phyloP scores from a whole-genome alignment of 164 flowering plant species.

The Malania oleifera region DNA sequence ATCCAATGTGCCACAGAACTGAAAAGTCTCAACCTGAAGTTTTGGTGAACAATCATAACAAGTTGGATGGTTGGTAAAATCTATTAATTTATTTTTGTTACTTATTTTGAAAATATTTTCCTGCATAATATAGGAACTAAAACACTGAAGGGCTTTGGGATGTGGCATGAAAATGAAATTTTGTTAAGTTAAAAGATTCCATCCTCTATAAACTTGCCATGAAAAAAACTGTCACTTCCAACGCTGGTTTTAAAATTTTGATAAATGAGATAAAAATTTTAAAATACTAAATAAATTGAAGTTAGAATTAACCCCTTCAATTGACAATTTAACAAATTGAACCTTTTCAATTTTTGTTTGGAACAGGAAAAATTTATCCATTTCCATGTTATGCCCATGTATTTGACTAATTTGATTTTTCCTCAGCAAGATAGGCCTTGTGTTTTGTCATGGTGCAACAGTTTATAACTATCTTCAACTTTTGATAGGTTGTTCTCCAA shows the following conservation, averaged over 20 bases:
- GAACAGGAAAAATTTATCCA: neutral
- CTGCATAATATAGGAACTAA: too few species aligned
- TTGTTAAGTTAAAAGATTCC: too few species aligned
- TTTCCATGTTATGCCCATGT: neutral
- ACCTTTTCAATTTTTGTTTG: neutral
- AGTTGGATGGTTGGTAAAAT: slow-evolving; percentile 18
- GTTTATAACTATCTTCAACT: neutral
- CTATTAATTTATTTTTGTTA: neutral
- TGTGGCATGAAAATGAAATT: too few species aligned
- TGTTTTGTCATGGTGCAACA: slow-evolving; percentile 3
- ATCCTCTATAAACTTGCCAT: too few species aligned
- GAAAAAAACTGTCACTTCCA: neutral
- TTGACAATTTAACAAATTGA: neutral
- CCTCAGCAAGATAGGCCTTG: neutral
- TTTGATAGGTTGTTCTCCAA: slow-evolving; percentile 19
- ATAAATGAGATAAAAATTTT: too few species aligned
- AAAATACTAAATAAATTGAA: too few species aligned
- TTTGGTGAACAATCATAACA: slow-evolving; percentile 12
- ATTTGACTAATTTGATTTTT: neutral
- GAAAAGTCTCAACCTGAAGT: slow-evolving; percentile 18
- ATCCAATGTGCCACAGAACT: slow-evolving; percentile 7
- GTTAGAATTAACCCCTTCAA: neutral
- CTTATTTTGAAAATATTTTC: too few species aligned
- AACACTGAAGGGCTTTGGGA: too few species aligned
- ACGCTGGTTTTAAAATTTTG: too few species aligned